phyloP scores from a whole-genome alignment of 228 moss, liverwort and hornwort genomes.

The Sphagnum fallax region DNA sequence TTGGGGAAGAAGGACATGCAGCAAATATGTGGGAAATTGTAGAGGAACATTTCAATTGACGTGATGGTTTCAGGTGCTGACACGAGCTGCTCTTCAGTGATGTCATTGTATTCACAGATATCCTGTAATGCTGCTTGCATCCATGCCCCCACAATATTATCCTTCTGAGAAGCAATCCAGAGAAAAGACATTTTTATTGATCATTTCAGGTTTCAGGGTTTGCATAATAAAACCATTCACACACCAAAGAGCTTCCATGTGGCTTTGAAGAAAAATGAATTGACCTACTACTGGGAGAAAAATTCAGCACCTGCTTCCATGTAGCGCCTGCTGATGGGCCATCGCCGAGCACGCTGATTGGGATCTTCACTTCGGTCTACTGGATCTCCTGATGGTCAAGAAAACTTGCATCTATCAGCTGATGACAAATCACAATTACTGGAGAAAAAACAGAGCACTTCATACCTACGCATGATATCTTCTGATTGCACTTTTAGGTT shows the following conservation, averaged over 20 bases:
- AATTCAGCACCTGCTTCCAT: conserved; percentile 39
- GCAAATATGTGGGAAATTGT: conserved; percentile 89
- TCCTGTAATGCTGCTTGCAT: conserved; percentile 77
- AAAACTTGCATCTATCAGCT: neutral
- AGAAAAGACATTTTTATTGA: neutral
- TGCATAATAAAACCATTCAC: neutral
- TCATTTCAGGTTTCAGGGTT: neutral
- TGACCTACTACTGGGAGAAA: conserved; percentile 2
- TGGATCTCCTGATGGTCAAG: conserved; percentile 31
- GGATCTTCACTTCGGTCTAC: conserved; percentile 20
- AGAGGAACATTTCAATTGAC: conserved; percentile 90
- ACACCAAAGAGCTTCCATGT: no score
- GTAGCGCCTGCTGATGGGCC: conserved; percentile 60
- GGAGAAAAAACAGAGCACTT: neutral
- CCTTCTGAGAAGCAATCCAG: neutral
- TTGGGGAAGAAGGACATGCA: conserved; percentile 99
- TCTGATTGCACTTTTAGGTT: neutral
- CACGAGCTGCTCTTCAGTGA: conserved; percentile 78
- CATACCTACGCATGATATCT: neutral
- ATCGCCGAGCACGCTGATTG: conserved; percentile 28
- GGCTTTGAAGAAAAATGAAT: neutral
- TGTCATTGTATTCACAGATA: conserved; percentile 94
- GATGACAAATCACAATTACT: neutral
- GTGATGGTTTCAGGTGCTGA: conserved; percentile 73
- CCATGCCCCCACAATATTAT: neutral